A percentile compares a stretch with the other conserved stretches of the same genome.
These are phyloP conservation scores for Fusarium zealandicum DNA, from an alignment of 2,329 filamentous ascomycete species.

Conservation along the genomic window DNA sequence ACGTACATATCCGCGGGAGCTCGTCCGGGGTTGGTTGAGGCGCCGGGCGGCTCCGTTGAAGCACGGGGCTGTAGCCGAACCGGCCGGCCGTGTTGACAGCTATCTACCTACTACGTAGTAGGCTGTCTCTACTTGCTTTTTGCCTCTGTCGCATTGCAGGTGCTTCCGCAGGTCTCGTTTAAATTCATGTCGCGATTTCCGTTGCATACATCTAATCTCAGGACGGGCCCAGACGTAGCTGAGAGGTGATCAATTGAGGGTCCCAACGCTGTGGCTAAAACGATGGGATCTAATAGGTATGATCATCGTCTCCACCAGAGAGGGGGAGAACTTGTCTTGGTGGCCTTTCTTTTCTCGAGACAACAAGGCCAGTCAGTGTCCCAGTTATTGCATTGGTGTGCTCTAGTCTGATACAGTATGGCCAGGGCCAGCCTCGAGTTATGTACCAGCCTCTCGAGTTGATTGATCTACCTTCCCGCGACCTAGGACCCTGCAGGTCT, in stretches of 20 bases:
- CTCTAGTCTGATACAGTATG: conserved; percentile 6
- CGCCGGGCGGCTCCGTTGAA: conserved; percentile 17
- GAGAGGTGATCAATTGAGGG: conserved; percentile 25
- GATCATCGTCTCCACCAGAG: conserved; percentile 12
- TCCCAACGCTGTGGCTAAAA: conserved; percentile 12
- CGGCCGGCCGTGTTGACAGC: background rate
- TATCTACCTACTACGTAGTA: no score
- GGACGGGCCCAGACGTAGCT: conserved; percentile 12
- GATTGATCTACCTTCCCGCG: background rate
- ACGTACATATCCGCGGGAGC: background rate
- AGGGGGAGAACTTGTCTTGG: conserved; percentile 6
- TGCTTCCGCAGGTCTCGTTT: conserved; percentile 16
- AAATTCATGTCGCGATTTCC: conserved; percentile 18
- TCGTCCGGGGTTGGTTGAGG: conserved; percentile 4
- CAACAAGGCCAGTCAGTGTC: conserved; percentile 29
- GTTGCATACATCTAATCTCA: conserved; percentile 11
- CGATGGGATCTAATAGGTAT: conserved; percentile 13
- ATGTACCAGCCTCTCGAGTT: conserved; percentile 1
- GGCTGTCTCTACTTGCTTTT: conserved; percentile 14
- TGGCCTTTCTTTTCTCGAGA: conserved; percentile 31
- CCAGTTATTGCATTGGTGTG: conserved; percentile 9
- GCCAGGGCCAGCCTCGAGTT: background rate
- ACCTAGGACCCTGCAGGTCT: conserved; percentile 2
- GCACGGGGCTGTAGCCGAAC: background rate
- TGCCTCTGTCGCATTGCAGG: conserved; percentile 4